Evolutionary conservation across 1,284 basidiomycete genomes (phyloP).

Genomic region (Limonomyces culmigenus): DNA sequence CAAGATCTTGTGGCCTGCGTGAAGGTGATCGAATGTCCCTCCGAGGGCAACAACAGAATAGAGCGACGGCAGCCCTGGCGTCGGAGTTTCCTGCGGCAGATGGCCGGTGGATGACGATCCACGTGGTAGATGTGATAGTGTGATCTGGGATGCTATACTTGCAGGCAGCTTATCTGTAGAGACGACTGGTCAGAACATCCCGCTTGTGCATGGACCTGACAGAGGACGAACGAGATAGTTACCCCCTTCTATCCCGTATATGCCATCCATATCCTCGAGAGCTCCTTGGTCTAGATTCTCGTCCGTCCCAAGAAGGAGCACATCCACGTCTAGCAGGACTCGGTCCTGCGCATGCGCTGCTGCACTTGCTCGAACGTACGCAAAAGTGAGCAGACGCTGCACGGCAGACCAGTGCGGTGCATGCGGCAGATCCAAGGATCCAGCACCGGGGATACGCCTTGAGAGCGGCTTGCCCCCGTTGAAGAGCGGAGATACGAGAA

Average conservation of each 20-base stretch:
- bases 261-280: conserved; percentile 11
- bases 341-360: conserved; percentile 48
- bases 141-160: neutral
- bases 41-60: conserved; percentile 43
- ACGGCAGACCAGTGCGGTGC: conserved; percentile 48
- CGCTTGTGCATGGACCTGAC: too few species aligned
- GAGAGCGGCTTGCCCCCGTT: too few species aligned
- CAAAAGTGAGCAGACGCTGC: conserved; percentile 50
- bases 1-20: conserved; percentile 94
- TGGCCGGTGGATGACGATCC: too few species aligned
- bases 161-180: neutral
- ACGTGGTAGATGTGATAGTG: too few species aligned
- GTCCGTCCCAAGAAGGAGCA: conserved; percentile 36
- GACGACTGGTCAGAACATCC: too few species aligned
- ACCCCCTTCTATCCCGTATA: conserved; percentile 12
- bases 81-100: too few species aligned
- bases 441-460: too few species aligned
- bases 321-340: conserved; percentile 52
- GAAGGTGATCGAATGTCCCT: conserved; percentile 93
- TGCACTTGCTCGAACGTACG: conserved; percentile 59
- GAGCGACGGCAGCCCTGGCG: too few species aligned
- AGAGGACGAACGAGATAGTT: conserved; percentile 3
- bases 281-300: conserved; percentile 21
- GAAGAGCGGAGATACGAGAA: too few species aligned
- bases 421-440: too few species aligned